Base-by-base conservation (phyloP, 176 grass and related monocot genomes). In the Luzula sylvatica region DNA sequence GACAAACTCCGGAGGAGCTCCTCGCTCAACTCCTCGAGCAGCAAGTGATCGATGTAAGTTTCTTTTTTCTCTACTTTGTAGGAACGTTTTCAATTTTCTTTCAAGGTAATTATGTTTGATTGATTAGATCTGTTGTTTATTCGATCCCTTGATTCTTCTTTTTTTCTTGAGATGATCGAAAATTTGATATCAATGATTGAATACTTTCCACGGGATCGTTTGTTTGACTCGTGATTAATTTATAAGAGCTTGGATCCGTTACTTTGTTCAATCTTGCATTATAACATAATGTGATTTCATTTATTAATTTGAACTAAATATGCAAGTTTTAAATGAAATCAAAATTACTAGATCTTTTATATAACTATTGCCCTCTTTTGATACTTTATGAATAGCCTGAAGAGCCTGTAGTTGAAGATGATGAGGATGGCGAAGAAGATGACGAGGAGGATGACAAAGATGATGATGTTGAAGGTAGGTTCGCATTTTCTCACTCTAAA, bases 361-460 rank as follows among this genome's bases (percentile, higher is more conserved):
- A n/a, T n/a, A n/a, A n/a, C n/a, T n/a, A n/a, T n/a, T n/a, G n/a
- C n/a, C n/a, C n/a, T n/a, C n/a, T n/a, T n/a, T n/a, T n/a, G n/a
- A n/a, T n/a, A n/a, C n/a, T n/a, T n/a, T n/a, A n/a, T n/a, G n/a
- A n/a, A 12, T 39, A 67, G 63, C 24, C 17, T 9, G 82, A 86
- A 3, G 60, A 70, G 49, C 71, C 73, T 57, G 49, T 81, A 11
- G 54, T 86, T 42, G 82, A 86, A 59, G 82, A 79, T 50, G 81
- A 78, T 15, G 69, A 66, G 0, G 82, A 80, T 14, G 75, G 80
- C 0, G 62, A 86, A 0, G 82, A 85, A 4, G 74, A 78, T 2
- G 76, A 80, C 0, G 81, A 80, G 1, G 82, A 80, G 18, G 82
- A 80, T 49, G 82, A 86, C 13, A 76, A 80, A 50, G 76, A 79